Evolutionary conservation across 2,329 filamentous ascomycete species (phyloP), one percentile per base, ranked within the genome.

Genomic region (Cladosporium halotolerans): DNA sequence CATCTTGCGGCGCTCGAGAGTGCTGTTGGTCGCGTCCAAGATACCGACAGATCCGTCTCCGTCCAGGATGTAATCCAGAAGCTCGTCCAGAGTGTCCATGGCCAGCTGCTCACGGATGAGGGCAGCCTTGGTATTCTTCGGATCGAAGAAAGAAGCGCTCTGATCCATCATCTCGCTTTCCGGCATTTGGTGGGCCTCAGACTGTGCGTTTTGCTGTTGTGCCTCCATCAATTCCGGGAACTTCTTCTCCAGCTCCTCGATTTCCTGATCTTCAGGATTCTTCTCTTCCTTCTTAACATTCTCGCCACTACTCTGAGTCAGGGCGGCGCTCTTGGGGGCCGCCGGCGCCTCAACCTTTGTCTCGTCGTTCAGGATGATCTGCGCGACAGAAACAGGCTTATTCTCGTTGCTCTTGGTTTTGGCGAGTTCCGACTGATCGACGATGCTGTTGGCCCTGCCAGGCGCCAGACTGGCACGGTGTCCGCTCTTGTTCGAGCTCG

Each of bases 1-100:
- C 23, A 87, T 79, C 70, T 92, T 85, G 46, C 93, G 83, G 36
- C 93, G 85, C 58, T 89, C 81, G 46, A 95, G 79, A 0, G 93
- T 99, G 73, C 91, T 96, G 74, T 99, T 99, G 7, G 93, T 99
- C 7, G 93, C 93, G 71, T 99, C 93, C 10, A 99, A 81, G 58
- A 99, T 97, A 36, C 93, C 93, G 9, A 97, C 89, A 31, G 90
- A 88, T 44, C 93, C 93, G 28, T 86, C 89, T 51, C 84, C 79
- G 19, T 84, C 77, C 33, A 97, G 76, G 9, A 99, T 83, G 68
- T 95, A 99, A 62, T 96, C 86, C 44, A 99, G 73, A 8, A 97
- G 77, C 66, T 99, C 93, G 63, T 99, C 89, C 47, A 97, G 74
- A 0, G 93, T 97, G 49, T 92, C 88, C 69, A 96, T 81, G 4